phyloP scores from a whole-genome alignment of 306 rosid species.

The Vigna nakashimae region DNA sequence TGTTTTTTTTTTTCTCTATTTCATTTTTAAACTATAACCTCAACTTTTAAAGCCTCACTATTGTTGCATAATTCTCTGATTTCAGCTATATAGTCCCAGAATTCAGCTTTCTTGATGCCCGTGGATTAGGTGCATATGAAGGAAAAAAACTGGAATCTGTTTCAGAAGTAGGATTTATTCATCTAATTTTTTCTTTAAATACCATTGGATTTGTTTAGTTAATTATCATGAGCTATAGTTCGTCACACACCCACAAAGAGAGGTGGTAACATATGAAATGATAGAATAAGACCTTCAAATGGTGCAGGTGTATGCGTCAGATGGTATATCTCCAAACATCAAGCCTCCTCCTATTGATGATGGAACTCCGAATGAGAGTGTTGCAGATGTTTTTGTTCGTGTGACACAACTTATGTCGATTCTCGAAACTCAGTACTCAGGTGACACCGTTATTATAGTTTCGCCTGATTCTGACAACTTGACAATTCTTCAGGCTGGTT shows the following conservation, averaged over 20 bases:
- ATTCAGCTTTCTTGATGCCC: conserved; percentile 92
- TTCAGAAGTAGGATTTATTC: conserved; percentile 66
- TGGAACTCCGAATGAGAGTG: conserved; percentile 96
- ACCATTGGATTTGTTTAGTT: neutral
- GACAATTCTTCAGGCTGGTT: conserved; percentile 86
- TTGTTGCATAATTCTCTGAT: conserved; percentile 38
- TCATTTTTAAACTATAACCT: neutral
- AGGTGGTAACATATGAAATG: neutral
- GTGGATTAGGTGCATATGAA: conserved; percentile 93
- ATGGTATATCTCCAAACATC: conserved; percentile 63
- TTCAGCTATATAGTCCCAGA: conserved; percentile 92
- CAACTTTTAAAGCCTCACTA: neutral
- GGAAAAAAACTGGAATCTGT: conserved; percentile 81
- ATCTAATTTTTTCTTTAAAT: conserved; percentile 5
- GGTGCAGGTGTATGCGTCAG: conserved; percentile 79
- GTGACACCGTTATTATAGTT: conserved; percentile 80
- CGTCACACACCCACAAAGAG: neutral
- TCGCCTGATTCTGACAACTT: conserved; percentile 95
- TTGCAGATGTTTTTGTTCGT: conserved; percentile 87
- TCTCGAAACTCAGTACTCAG: conserved; percentile 88
- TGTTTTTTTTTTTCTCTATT: neutral
- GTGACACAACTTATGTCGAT: conserved; percentile 95
- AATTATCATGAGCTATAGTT: neutral
- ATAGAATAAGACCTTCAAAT: neutral
- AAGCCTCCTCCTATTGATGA: conserved; percentile 85